phyloP scores from a whole-genome alignment of 2,329 filamentous ascomycete species.

The Plenodomus lindquistii region DNA sequence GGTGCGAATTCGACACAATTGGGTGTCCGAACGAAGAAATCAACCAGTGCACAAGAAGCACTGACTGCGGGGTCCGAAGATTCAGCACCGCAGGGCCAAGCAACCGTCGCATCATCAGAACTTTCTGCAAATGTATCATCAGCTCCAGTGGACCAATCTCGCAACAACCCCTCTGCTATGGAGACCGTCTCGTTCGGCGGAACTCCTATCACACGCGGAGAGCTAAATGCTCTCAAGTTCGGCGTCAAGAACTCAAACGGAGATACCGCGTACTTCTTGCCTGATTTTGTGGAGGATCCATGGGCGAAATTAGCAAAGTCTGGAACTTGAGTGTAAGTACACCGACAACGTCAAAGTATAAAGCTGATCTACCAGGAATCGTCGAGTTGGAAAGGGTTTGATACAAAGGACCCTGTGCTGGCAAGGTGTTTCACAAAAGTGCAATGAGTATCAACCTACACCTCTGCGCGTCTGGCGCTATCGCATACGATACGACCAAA shows the following conservation, averaged over 20 bases:
- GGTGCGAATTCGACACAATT: conserved; percentile 43
- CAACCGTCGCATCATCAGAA: conserved; percentile 37
- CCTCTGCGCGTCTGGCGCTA: too few species aligned
- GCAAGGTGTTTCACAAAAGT: too few species aligned
- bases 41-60: conserved; percentile 2
- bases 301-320: conserved; percentile 54
- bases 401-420: too few species aligned
- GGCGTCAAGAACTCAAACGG: conserved; percentile 56
- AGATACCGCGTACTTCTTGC: conserved; percentile 71
- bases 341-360: neutral
- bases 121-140: conserved; percentile 11
- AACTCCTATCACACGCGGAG: conserved; percentile 25
- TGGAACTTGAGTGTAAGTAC: neutral
- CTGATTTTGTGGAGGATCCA: conserved; percentile 71
- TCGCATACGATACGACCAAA: too few species aligned
- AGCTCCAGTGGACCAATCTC: neutral
- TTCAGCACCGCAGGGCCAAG: conserved; percentile 22
- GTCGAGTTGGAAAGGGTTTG: too few species aligned
- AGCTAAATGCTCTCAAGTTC: conserved; percentile 43
- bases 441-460: too few species aligned
- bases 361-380: too few species aligned
- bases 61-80: neutral
- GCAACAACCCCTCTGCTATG: conserved; percentile 5
- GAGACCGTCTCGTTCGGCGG: conserved; percentile 37
- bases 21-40: conserved; percentile 41